Evolutionary conservation across 176 grass and related monocot genomes (phyloP).

Genomic region (Cenchrus americanus): DNA sequence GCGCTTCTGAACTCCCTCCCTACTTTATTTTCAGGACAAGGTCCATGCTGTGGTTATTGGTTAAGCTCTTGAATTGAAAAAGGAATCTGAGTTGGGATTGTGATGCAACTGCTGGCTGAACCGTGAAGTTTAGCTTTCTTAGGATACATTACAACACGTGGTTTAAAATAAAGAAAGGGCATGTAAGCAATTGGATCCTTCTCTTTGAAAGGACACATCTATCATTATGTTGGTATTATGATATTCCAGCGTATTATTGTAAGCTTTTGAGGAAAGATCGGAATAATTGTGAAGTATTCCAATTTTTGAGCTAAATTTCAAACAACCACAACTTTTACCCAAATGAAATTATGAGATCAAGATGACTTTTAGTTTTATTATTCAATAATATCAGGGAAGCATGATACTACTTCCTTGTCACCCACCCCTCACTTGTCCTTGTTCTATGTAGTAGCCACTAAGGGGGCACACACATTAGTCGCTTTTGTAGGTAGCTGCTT

Average conservation of each 20-base stretch:
- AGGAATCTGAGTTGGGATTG: background rate
- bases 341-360: constrained; percentile 21
- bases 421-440: constrained; percentile 20
- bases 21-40: background rate
- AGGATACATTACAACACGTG: background rate
- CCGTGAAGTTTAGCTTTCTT: constrained; percentile 13
- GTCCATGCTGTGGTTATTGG: background rate
- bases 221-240: constrained; percentile 33
- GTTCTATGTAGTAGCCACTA: constrained; percentile 1
- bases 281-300: background rate
- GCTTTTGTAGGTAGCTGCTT: constrained; percentile 1
- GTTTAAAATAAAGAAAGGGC: background rate
- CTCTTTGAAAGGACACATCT: constrained; percentile 17
- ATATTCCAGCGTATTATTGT: background rate
- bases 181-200: background rate
- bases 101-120: background rate
- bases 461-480: background rate
- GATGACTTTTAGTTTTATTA: constrained; percentile 4
- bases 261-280: constrained; percentile 24
- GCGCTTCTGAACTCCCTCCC: background rate
- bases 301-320: constrained; percentile 29
- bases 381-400: constrained; percentile 33
- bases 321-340: background rate
- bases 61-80: background rate
- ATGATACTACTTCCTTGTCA: constrained; percentile 26